Evolutionary conservation across 1,284 basidiomycete genomes (phyloP), one percentile per base, ranked within the genome.

Genomic region (Apiotrichum gamsii): DNA sequence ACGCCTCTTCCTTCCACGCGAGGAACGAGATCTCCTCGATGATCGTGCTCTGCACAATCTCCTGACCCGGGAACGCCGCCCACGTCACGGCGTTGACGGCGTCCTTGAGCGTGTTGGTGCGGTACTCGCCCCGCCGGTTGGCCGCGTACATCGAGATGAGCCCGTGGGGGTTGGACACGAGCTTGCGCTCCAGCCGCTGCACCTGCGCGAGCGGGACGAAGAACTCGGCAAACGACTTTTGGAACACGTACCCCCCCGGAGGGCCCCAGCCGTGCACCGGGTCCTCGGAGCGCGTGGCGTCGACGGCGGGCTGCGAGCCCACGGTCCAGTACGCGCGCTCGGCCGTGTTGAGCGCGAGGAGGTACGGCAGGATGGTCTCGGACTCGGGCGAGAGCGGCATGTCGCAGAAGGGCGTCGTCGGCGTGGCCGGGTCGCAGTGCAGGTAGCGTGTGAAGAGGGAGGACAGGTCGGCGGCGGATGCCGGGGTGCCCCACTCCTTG

Each of bases 1-100:
- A 98, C 1, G 91, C 94, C 71, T 98, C 95, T 33, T 95, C 90
- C 89, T 94, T 95, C 90, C 90, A 95, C 9, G 90, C 90, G 80
- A 93, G 86, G 79, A 96, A 96, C 64, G 90, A 94, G 56, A 90
- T 83, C 24, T 87, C 86, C 70, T 99, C 95, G 28, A 99, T 95
- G 57, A 98, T 94, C 18, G 95, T 99, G 23, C 94, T 93, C 69
- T 98, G 95, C 40, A 96, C 78, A 62, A 98, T 90, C 76, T 98
- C 95, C 72, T 95, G 93, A 34, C 89, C 90, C 16, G 95, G 94
- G 80, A 97, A 99, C 6, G 95, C 90, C 58, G 94, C 95, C 95
- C 94, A 99, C 0, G 95, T 99, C 38, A 99, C 95, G 8, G 95
- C 95, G 63, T 97, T 98, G 31, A 94, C 91, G 8, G 90, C 88